phyloP scores from a whole-genome alignment of 495 filamentous ascomycete genomes.

The Xylaria palmicola region DNA sequence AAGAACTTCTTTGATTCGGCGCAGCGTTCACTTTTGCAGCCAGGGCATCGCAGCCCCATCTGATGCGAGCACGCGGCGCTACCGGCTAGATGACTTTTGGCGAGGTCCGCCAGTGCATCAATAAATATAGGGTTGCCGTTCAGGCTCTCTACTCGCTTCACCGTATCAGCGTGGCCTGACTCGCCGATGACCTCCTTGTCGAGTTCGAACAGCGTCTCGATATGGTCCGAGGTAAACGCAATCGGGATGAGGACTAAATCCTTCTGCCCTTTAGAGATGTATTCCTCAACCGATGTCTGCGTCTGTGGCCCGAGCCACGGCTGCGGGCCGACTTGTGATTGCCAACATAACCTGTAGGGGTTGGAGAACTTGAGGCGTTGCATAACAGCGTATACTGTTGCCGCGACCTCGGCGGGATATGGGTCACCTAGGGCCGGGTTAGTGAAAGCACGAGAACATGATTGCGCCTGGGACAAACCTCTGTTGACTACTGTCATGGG shows the following conservation, averaged over 20 bases:
- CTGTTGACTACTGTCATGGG: slow-evolving; percentile 96
- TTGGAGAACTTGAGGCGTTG: slow-evolving; percentile 80
- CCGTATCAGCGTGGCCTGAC: slow-evolving; percentile 69
- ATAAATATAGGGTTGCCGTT: slow-evolving; percentile 95
- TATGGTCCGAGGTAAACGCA: slow-evolving; percentile 97
- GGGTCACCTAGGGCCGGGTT: slow-evolving; percentile 66
- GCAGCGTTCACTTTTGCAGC: slow-evolving; percentile 89
- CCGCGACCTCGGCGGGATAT: slow-evolving; percentile 94
- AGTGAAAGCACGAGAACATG: slow-evolving; percentile 13
- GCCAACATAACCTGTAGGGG: slow-evolving; percentile 93
- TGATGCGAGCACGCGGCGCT: slow-evolving; percentile 68
- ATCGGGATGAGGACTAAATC: slow-evolving; percentile 93
- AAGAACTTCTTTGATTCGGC: slow-evolving; percentile 91
- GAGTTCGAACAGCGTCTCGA: slow-evolving; percentile 94
- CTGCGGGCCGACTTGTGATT: slow-evolving; percentile 93
- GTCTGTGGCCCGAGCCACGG: slow-evolving; percentile 98
- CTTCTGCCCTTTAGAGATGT: slow-evolving; percentile 86
- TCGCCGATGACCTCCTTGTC: slow-evolving; percentile 95
- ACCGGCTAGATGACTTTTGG: slow-evolving; percentile 71
- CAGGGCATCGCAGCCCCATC: slow-evolving; percentile 90
- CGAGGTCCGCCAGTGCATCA: slow-evolving; percentile 82
- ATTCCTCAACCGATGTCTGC: slow-evolving; percentile 77
- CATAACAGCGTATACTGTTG: slow-evolving; percentile 98
- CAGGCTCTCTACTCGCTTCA: slow-evolving; percentile 90
- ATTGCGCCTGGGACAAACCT: slow-evolving; percentile 47